A percentile compares a stretch with the other conserved stretches of the same genome.
Evolutionary conservation across 2,329 filamentous ascomycete genomes (phyloP).

Genomic region (Colletotrichum navitas): DNA sequence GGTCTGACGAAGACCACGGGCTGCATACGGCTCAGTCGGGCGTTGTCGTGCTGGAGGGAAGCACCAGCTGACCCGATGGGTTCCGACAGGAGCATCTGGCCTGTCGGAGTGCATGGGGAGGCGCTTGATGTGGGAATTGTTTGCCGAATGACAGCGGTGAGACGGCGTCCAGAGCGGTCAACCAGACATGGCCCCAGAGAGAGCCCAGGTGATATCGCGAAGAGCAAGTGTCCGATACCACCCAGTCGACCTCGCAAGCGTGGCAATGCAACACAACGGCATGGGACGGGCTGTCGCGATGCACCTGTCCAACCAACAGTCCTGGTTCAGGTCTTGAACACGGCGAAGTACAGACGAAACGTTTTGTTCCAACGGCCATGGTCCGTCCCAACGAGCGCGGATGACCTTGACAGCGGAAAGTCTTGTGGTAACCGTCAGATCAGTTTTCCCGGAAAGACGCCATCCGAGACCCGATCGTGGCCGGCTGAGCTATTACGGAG

Average conservation of each 20-base stretch:
- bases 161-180: conserved; percentile 12
- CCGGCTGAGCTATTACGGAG: conserved; percentile 8
- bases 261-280: conserved; percentile 23
- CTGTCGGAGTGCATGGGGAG: background rate
- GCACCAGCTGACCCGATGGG: conserved; percentile 18
- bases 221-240: background rate
- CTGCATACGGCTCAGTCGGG: conserved; percentile 14
- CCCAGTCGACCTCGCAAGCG: background rate
- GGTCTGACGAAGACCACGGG: conserved; percentile 28
- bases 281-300: conserved; percentile 2
- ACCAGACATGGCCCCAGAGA: background rate
- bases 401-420: background rate
- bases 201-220: background rate
- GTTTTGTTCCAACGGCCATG: conserved; percentile 8
- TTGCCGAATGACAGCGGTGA: conserved; percentile 29
- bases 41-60: background rate
- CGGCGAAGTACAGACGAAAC: conserved; percentile 3
- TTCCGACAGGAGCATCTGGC: conserved; percentile 13
- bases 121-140: conserved; percentile 21
- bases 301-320: conserved; percentile 18
- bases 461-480: conserved; percentile 5
- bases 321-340: conserved; percentile 14
- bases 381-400: conserved; percentile 13
- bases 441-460: background rate
- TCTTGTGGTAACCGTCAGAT: too few relatives aligned